Evolutionary conservation across 192 early-diverging fungal genomes (phyloP), one percentile per base, ranked within the genome.

Genomic region (Phlyctochytrium planicorne): DNA sequence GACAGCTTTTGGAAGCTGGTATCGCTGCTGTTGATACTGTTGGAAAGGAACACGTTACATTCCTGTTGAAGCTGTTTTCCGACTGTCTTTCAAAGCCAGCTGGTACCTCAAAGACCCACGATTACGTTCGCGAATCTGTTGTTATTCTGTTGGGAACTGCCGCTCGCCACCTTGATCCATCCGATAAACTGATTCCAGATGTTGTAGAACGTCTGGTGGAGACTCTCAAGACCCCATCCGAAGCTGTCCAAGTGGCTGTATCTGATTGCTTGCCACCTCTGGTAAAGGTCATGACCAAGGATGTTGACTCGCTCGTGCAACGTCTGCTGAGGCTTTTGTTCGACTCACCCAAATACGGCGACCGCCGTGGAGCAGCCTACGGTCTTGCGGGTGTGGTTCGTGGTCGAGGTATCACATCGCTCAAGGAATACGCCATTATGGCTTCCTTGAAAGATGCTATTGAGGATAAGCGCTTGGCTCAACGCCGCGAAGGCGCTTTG

Each of bases 301-400:
- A 78, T 2, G 85, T 87, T 1, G 81, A 81, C 1, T 65, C 62
- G 0, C 76, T 95, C 29, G 74, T 92, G 34, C 77, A 88, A 50
- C 59, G 70, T 32, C 73, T 97, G 16, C 72, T 94, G 71, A 79
- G 90, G 10, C 83, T 78, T 57, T 75, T 94, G 1, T 91, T 93
- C 71, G 75, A 79, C 30, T 82, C 85, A 32, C 79, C 80, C 60
- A 92, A 89, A 65, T 99, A 97, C 73, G 93, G 91, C 20, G 79
- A 87, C 53, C 86, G 96, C 20, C 88, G 94, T 29, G 97, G 97
- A 29, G 93, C 92, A 17, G 97, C 97, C 1, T 99, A 93, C 68
- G 97, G 97, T 53, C 70, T 99, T 40, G 94, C 97, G 3, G 97
- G 96, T 52, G 80, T 97, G 27, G 87, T 96, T 56, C 94, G 95